Evolutionary conservation across 2,329 filamentous ascomycete genomes (phyloP).

Genomic region (Fusarium brevicatenulatum): DNA sequence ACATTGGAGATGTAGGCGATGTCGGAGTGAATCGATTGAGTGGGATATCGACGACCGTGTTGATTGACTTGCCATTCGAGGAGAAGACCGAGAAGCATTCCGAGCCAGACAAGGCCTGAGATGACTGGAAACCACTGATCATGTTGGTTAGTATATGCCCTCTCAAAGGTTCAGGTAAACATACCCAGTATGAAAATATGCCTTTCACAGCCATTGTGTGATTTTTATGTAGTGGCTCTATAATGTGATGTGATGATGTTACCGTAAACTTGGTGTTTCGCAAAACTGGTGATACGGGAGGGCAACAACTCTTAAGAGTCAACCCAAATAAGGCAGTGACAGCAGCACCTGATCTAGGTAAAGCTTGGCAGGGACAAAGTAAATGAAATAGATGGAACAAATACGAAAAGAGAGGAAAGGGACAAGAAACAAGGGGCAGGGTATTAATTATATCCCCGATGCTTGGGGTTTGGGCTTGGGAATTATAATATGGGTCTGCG

Average conservation of each 20-base stretch:
- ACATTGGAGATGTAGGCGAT: slow-evolving; percentile 81
- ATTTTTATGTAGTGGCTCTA: background rate
- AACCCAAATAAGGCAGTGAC: slow-evolving; percentile 6
- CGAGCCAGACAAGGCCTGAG: slow-evolving; percentile 71
- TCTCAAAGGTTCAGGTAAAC: background rate
- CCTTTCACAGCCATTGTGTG: slow-evolving; percentile 47
- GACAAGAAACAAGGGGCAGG: background rate
- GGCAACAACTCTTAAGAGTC: background rate
- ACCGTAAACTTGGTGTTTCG: background rate
- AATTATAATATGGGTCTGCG: slow-evolving; percentile 20
- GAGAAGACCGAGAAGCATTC: slow-evolving; percentile 75
- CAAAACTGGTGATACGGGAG: background rate
- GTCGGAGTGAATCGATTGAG: slow-evolving; percentile 66
- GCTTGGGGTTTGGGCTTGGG: background rate
- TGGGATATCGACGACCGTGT: slow-evolving; percentile 65
- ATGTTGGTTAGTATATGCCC: slow-evolving; percentile 31
- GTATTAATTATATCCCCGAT: slow-evolving; percentile 14
- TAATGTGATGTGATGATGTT: background rate
- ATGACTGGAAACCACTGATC: slow-evolving; percentile 71
- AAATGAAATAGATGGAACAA: background rate
- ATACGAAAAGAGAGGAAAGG: background rate
- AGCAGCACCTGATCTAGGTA: background rate
- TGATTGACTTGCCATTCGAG: slow-evolving; percentile 72
- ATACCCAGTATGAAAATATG: slow-evolving; percentile 55
- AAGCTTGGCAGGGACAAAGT: slow-evolving; percentile 1